Base-by-base conservation (phyloP, 2,329 filamentous ascomycete genomes). In the Trichocomaceae sp. region DNA sequence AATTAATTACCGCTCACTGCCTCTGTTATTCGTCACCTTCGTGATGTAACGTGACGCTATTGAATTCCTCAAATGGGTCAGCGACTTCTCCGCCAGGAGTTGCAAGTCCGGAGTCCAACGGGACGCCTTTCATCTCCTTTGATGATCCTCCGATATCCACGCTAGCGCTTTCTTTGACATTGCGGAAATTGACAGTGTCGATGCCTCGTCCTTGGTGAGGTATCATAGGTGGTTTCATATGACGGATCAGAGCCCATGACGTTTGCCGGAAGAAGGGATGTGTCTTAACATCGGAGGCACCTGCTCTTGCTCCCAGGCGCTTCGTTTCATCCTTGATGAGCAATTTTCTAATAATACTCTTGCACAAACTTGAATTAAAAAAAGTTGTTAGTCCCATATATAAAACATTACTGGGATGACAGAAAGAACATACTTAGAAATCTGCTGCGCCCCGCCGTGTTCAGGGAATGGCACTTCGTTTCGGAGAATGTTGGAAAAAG, bases 51-150 rank as follows among this genome's bases (percentile, higher is more conserved):
- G 93, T 99, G 42, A 99, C 91, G 68, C 90, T 95, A 78, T 97
- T 99, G 74, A 99, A 99, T 71, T 97, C 93, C 72, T 96, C 89
- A 68, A 99, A 99, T 1, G 93, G 93, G 79, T 99, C 93, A 3
- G 83, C 79, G 37, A 86, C 69, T 68, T 96, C 92, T 37, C 80
- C 87, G 45, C 87, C 88, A 1, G 92, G 92, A 2, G 92, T 97
- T 1, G 87, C 83, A 52, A 95, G 77, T 1, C 88, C 89, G 44
- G 87, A 92, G 67, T 96, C 90, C 58, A 96, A 76, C 8, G 90
- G 90, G 12, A 96, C 89, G 1, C 90, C 90, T 73, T 89, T 90
- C 47, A 78, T 69, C 57, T 72, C 77, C 37, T 68, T 69, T 3
- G 72, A 64, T 46, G 73, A 67, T 39, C 68, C 68, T 20, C 73